phyloP scores from a whole-genome alignment of 305 asterid genomes.

The Lippia alba region DNA sequence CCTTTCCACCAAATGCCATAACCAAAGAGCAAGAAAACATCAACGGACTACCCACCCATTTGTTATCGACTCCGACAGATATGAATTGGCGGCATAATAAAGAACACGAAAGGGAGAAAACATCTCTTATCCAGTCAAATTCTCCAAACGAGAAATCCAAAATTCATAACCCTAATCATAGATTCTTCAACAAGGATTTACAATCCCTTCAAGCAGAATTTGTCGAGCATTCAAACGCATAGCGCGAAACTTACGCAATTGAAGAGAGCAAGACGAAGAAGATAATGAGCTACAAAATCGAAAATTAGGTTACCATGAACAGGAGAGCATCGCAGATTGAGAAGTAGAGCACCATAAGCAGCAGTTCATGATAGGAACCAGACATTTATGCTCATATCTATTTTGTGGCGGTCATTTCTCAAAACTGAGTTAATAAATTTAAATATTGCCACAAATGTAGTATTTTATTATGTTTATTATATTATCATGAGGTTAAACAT shows the following conservation, averaged over 20 bases:
- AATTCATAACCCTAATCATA: constrained; percentile 14
- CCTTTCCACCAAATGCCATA: background rate
- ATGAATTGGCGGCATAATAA: background rate
- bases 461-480: too few species aligned
- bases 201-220: background rate
- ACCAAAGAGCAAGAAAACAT: background rate
- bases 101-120: background rate
- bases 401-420: too few species aligned
- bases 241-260: constrained; percentile 1
- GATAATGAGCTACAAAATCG: background rate
- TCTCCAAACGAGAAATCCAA: constrained; percentile 5
- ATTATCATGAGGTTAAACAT: too few species aligned
- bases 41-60: background rate
- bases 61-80: background rate
- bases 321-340: constrained; percentile 55
- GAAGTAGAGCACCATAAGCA: constrained; percentile 5
- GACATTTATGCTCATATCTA: background rate
- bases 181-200: background rate
- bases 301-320: constrained; percentile 46
- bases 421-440: too few species aligned
- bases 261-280: background rate
- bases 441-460: too few species aligned
- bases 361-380: constrained; percentile 17
- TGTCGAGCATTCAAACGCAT: constrained; percentile 6
- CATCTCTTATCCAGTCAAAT: background rate